A percentile compares a stretch with the other conserved stretches of the same genome.
These are phyloP conservation scores for Lasiodiplodia sp. DNA, from an alignment of 2,329 filamentous ascomycete genomes.

Conservation along the genomic window DNA sequence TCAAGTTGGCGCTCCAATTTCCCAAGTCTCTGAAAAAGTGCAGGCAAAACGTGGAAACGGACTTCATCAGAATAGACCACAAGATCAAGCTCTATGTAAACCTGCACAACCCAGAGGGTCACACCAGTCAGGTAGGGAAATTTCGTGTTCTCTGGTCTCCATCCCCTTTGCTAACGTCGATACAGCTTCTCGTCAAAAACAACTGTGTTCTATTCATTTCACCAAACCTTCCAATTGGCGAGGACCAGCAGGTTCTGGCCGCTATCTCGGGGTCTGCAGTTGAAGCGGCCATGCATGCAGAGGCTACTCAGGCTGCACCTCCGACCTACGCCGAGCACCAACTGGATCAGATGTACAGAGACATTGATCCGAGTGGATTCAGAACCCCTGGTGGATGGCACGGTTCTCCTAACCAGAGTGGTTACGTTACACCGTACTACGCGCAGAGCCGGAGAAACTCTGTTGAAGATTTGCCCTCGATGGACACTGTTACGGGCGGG, in stretches of 20 bases:
- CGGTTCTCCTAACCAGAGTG: constrained; percentile 42
- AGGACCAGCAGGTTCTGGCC: constrained; percentile 66
- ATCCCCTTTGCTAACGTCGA: constrained; percentile 4
- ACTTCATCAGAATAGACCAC: constrained; percentile 90
- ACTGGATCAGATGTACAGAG: constrained; percentile 88
- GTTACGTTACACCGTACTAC: constrained; percentile 78
- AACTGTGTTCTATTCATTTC: constrained; percentile 96
- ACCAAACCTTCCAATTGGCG: constrained; percentile 86
- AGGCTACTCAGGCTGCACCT: constrained; percentile 74
- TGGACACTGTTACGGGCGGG: constrained; percentile 50
- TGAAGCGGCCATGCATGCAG: constrained; percentile 56
- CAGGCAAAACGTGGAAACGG: constrained; percentile 86
- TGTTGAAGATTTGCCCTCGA: constrained; percentile 73
- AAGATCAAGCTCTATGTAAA: constrained; percentile 92
- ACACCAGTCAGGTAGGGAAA: constrained; percentile 78
- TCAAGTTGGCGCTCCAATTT: constrained; percentile 68
- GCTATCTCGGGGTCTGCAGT: constrained; percentile 35
- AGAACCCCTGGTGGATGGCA: constrained; percentile 68
- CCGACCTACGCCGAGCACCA: constrained; percentile 90
- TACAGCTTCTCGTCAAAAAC: constrained; percentile 81
- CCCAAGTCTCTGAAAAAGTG: constrained; percentile 84
- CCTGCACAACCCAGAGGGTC: constrained; percentile 92
- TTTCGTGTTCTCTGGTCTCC: not conserved
- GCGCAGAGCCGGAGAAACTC: constrained; percentile 76
- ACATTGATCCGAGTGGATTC: constrained; percentile 81